Base-by-base conservation (phyloP, 208 protist species). In the Angomonas desouzai region DNA sequence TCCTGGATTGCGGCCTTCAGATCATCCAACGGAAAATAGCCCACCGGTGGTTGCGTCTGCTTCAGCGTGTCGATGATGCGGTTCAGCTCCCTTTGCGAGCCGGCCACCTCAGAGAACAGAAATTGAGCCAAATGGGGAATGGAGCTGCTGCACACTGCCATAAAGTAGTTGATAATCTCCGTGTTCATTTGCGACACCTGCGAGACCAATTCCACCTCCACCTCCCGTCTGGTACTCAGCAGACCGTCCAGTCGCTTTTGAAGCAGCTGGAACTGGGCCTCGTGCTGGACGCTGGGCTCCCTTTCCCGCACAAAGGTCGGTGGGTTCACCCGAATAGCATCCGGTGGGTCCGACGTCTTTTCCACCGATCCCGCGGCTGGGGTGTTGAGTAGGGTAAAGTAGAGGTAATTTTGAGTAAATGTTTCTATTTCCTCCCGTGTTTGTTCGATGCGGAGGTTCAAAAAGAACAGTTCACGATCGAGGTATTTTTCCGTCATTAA, bases 121-220 rank as follows among this genome's bases (percentile, higher is more conserved):
- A 75, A 43, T 40, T 59, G 49, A 47, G 66, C 62, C n/a, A 89
- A 22, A 23, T 65, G 62, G 16, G 69, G 47, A 6, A 73, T 68
- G 23, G 66, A 75, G 11, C 63, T 48, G 9, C 67, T 70, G 33
- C 71, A 77, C 4, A 72, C 62, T 51, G 83, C 79, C 7, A 86
- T 61, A 25, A 94, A 81, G 47, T 82, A 83, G 57, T 94, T 94
- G 45, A 94, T 89, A 2, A 94, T 66, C 66, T 91, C 87, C 57
- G 87, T 94, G 70, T 90, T 91, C 29, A 91, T 53, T 32, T 83
- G 84, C 1, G 84, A 85, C 4, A 94, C 64, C 2, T 72, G 62
- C 0, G 76, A 59, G 11, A 90, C 66, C 13, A 91, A 67, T 49
- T 88, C 76, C 6, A 65, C 64, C 61, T 90, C 79, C 62, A 91